Evolutionary conservation across 2,329 filamentous ascomycete species (phyloP).

Genomic region (Pseudogymnoascus sp.): DNA sequence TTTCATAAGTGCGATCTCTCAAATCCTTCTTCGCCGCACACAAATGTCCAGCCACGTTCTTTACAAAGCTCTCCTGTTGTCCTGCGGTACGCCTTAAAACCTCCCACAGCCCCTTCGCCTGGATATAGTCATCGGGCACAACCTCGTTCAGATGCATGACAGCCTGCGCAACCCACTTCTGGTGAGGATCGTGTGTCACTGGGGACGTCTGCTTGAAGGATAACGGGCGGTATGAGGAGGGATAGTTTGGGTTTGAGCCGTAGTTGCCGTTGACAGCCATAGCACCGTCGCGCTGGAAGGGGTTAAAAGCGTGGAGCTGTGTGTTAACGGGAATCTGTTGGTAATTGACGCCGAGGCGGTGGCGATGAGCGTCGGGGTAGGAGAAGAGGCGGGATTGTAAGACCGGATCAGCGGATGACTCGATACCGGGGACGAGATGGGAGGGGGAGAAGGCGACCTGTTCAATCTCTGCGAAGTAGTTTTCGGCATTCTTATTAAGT

Average conservation of each 20-base stretch:
- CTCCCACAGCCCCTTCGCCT: constrained; percentile 28
- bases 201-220: constrained; percentile 35
- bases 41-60: constrained; percentile 50
- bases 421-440: constrained; percentile 57
- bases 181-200: constrained; percentile 32
- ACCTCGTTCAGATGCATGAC: constrained; percentile 36
- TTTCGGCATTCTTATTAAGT: constrained; percentile 53
- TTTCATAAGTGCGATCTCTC: constrained; percentile 48
- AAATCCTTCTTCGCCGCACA: constrained; percentile 41
- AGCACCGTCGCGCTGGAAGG: constrained; percentile 63
- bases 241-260: constrained; percentile 50
- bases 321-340: constrained; percentile 45
- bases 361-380: constrained; percentile 56
- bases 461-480: constrained; percentile 59
- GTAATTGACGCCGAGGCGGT: constrained; percentile 49
- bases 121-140: constrained; percentile 26
- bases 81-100: constrained; percentile 33
- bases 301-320: constrained; percentile 46
- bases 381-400: constrained; percentile 62
- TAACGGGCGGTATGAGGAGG: constrained; percentile 39
- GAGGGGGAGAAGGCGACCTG: constrained; percentile 61
- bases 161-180: constrained; percentile 39
- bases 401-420: constrained; percentile 61
- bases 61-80: constrained; percentile 52
- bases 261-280: constrained; percentile 63